These are phyloP conservation scores for Lentinus tigrinus DNA, from an alignment of 768 basidiomycete genomes.

Conservation along the genomic window DNA sequence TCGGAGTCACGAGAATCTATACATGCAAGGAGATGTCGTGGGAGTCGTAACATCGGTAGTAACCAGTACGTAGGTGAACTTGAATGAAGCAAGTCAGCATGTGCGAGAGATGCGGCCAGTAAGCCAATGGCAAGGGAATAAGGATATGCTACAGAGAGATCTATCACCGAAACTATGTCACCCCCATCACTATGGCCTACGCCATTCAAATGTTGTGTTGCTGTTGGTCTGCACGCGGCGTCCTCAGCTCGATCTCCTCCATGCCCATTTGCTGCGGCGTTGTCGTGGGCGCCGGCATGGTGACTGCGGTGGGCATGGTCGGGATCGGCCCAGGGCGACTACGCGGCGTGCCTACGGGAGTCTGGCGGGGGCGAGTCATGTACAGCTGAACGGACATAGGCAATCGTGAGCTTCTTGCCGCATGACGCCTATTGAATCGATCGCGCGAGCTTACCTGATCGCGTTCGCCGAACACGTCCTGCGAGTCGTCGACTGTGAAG, in stretches of 20 bases:
- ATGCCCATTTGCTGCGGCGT: not conserved
- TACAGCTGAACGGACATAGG: conserved; percentile 5
- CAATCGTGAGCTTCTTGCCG: not conserved
- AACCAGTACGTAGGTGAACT: not conserved
- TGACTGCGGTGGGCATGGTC: not conserved
- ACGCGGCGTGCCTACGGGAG: conserved; percentile 3
- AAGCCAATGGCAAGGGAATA: not conserved
- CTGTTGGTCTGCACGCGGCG: conserved; percentile 10
- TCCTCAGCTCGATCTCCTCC: conserved; percentile 31
- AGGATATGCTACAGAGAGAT: conserved; percentile 3
- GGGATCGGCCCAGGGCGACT: conserved; percentile 1
- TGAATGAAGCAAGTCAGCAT: not conserved
- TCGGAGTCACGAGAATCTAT: too few species aligned
- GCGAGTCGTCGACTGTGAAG: conserved; percentile 22
- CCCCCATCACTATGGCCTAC: not conserved
- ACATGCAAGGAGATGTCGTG: too few species aligned
- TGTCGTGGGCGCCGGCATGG: not conserved
- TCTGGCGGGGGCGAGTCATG: conserved; percentile 17
- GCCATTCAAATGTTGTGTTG: not conserved
- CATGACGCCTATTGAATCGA: not conserved
- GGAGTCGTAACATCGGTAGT: too few species aligned
- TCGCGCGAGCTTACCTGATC: conserved; percentile 18
- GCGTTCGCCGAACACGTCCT: conserved; percentile 20
- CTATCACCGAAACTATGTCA: not conserved
- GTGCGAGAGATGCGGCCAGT: not conserved